phyloP scores from a whole-genome alignment of 129 eudicot genomes.

The Lonicera japonica region DNA sequence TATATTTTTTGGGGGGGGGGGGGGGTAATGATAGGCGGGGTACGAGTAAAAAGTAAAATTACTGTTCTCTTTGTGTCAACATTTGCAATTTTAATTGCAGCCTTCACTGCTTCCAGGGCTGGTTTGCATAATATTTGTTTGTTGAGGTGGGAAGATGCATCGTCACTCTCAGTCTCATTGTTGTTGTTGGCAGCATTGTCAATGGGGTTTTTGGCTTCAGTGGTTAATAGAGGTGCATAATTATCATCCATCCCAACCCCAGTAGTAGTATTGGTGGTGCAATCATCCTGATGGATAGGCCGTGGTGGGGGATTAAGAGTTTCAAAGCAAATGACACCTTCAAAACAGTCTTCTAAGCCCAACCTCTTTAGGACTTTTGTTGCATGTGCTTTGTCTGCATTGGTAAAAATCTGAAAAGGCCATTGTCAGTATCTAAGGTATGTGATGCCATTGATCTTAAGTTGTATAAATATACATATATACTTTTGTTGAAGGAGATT shows the following conservation, averaged over 20 bases:
- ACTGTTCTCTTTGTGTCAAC: conserved; percentile 73
- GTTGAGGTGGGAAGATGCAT: not conserved
- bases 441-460: not conserved
- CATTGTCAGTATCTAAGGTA: not conserved
- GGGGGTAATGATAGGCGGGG: not conserved
- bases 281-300: not conserved
- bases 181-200: too few relatives aligned
- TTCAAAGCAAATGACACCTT: conserved; percentile 85
- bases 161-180: not conserved
- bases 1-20: too few relatives aligned
- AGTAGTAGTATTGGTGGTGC: not conserved
- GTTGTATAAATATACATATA: not conserved
- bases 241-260: not conserved
- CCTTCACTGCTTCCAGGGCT: conserved; percentile 62
- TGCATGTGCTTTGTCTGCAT: conserved; percentile 66
- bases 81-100: conserved; percentile 64
- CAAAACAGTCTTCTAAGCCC: conserved; percentile 86
- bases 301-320: conserved; percentile 43
- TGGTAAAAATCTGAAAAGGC: conserved; percentile 63
- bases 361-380: conserved; percentile 51
- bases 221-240: too few relatives aligned
- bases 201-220: not conserved
- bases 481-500: not conserved
- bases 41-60: conserved; percentile 8
- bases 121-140: conserved; percentile 73